These are phyloP conservation scores for Lachancea dasiensis DNA, from an alignment of 805 yeast species.

Conservation along the genomic window DNA sequence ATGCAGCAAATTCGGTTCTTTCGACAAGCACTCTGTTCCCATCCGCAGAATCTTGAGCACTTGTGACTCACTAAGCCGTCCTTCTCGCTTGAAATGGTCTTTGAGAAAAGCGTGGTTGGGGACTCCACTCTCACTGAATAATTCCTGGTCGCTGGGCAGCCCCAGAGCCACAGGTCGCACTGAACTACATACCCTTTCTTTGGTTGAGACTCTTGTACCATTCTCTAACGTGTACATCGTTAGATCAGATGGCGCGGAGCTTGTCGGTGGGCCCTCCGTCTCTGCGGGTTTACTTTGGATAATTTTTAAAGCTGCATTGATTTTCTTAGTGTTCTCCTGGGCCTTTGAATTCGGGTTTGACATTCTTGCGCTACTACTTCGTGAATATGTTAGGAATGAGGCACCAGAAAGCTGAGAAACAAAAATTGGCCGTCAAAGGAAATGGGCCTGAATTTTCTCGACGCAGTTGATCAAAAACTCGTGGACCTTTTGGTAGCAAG, in stretches of 20 bases:
- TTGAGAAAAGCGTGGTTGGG: constrained; percentile 70
- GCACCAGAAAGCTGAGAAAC: background rate
- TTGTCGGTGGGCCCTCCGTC: constrained; percentile 1
- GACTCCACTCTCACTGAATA: constrained; percentile 55
- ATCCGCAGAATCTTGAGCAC: constrained; percentile 56
- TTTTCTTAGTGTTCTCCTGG: constrained; percentile 46
- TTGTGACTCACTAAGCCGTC: constrained; percentile 68
- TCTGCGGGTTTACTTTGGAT: constrained; percentile 40
- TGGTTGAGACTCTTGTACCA: constrained; percentile 44
- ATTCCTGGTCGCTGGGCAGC: constrained; percentile 60
- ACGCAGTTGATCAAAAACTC: no score
- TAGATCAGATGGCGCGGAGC: constrained; percentile 26
- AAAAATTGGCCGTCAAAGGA: background rate
- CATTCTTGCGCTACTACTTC: background rate
- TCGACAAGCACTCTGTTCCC: constrained; percentile 57
- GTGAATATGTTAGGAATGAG: background rate
- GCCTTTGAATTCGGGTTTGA: constrained; percentile 24
- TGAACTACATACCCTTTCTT: constrained; percentile 41
- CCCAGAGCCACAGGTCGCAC: constrained; percentile 64
- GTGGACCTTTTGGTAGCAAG: no score
- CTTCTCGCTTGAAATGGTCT: constrained; percentile 74
- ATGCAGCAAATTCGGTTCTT: constrained; percentile 72
- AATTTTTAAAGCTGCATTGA: constrained; percentile 60
- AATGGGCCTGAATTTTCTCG: no score
- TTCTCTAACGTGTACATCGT: constrained; percentile 44